Evolutionary conservation across 2,329 filamentous ascomycete species (phyloP).

Genomic region (Samsoniella hepiali): DNA sequence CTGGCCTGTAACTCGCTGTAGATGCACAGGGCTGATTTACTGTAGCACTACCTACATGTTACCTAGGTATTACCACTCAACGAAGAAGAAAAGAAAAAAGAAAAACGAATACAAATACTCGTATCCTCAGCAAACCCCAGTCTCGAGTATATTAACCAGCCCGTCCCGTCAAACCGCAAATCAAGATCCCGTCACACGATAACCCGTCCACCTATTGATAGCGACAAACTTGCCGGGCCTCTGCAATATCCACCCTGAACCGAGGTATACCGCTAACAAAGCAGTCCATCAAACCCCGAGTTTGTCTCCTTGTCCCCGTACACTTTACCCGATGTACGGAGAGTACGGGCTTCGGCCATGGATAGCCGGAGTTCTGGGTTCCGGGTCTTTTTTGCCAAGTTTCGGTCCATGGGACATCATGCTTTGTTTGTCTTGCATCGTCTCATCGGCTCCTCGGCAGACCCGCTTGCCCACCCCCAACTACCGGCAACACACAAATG

Average conservation of each 20-base stretch:
- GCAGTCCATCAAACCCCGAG: background rate
- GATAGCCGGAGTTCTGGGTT: background rate
- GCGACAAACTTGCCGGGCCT: background rate
- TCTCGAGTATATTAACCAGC: too few relatives aligned
- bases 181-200: background rate
- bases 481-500: too few relatives aligned
- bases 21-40: too few relatives aligned
- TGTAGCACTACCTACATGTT: too few relatives aligned
- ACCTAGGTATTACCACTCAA: too few relatives aligned
- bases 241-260: background rate
- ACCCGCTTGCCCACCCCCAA: background rate
- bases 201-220: background rate
- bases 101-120: background rate
- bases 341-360: background rate
- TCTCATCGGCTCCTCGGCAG: constrained; percentile 3
- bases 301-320: background rate
- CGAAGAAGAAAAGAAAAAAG: background rate
- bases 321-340: too few relatives aligned
- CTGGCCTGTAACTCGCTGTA: too few relatives aligned
- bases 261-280: background rate
- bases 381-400: too few relatives aligned
- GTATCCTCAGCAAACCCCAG: too few relatives aligned
- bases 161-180: background rate
- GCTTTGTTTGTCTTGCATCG: background rate
- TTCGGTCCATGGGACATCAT: background rate